phyloP scores from a whole-genome alignment of 1,284 basidiomycete species.

The Ceratobasidium papillatum region DNA sequence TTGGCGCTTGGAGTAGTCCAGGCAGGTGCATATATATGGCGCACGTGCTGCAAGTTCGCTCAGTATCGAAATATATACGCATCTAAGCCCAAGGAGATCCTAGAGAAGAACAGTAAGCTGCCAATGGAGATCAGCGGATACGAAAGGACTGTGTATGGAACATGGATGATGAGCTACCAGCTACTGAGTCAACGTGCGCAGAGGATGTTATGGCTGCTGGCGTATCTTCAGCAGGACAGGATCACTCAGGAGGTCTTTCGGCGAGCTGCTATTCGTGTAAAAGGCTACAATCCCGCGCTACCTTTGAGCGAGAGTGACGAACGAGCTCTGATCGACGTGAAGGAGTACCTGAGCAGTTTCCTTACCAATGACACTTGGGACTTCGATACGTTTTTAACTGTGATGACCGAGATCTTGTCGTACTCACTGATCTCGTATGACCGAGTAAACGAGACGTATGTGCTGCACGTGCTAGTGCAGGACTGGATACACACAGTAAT shows the following conservation, averaged over 20 bases:
- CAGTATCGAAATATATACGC: not conserved
- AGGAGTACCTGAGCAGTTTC: not conserved
- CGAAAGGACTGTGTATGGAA: not conserved
- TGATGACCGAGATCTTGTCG: not conserved
- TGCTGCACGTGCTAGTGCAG: not conserved
- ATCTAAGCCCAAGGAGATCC: not conserved
- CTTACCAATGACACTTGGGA: not conserved
- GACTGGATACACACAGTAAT: no score
- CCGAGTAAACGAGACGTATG: not conserved
- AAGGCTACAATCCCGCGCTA: not conserved
- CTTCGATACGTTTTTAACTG: not conserved
- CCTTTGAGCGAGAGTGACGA: not conserved
- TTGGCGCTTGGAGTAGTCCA: no score
- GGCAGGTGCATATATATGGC: conserved; percentile 5
- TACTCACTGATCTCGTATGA: not conserved
- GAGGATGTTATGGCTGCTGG: conserved; percentile 1
- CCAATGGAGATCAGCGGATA: not conserved
- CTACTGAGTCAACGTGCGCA: not conserved
- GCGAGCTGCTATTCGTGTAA: not conserved
- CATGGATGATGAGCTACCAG: conserved; percentile 16
- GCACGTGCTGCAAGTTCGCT: not conserved
- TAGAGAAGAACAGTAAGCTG: not conserved
- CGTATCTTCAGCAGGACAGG: conserved; percentile 3
- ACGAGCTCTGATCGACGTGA: not conserved
- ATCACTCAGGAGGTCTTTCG: not conserved